Conservation (phyloP, 192 early-diverging fungal genomes). For the Umbelopsis sp. region DNA sequence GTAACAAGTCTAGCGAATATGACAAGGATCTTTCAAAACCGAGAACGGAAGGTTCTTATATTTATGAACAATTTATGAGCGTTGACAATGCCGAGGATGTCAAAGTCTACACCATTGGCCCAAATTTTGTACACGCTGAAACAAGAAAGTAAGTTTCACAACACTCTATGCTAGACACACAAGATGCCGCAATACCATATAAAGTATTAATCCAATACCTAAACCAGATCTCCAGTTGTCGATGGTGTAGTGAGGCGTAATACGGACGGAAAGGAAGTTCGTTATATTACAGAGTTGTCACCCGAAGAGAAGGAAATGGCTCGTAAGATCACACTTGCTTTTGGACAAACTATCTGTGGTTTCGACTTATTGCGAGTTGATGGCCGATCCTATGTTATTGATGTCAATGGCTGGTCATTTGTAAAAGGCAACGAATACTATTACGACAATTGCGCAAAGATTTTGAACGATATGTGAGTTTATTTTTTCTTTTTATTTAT, state of each 20-base stretch:
- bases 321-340: slow-evolving; percentile 68
- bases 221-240: slow-evolving; percentile 82
- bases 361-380: slow-evolving; percentile 88
- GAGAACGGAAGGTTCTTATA: slow-evolving; percentile 77
- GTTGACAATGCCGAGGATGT: slow-evolving; percentile 97
- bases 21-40: slow-evolving; percentile 66
- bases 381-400: slow-evolving; percentile 89
- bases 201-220: slow-evolving; percentile 9
- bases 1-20: slow-evolving; percentile 95
- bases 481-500: slow-evolving; percentile 54
- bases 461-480: slow-evolving; percentile 66
- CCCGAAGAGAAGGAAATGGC: slow-evolving; percentile 80
- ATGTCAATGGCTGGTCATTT: slow-evolving; percentile 99
- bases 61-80: slow-evolving; percentile 95
- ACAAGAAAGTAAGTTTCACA: slow-evolving; percentile 74
- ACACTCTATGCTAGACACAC: neutral
- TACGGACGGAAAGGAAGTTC: slow-evolving; percentile 96
- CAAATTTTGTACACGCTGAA: slow-evolving; percentile 90
- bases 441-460: slow-evolving; percentile 81
- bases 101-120: slow-evolving; percentile 95
- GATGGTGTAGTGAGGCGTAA: slow-evolving; percentile 95
- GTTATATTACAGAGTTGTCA: slow-evolving; percentile 86
- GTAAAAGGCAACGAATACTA: slow-evolving; percentile 96
- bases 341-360: slow-evolving; percentile 95
- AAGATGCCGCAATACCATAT: neutral